Evolutionary conservation across 192 early-diverging fungal genomes (phyloP), one percentile per base, ranked within the genome.

Genomic region (Coemansia sp.): DNA sequence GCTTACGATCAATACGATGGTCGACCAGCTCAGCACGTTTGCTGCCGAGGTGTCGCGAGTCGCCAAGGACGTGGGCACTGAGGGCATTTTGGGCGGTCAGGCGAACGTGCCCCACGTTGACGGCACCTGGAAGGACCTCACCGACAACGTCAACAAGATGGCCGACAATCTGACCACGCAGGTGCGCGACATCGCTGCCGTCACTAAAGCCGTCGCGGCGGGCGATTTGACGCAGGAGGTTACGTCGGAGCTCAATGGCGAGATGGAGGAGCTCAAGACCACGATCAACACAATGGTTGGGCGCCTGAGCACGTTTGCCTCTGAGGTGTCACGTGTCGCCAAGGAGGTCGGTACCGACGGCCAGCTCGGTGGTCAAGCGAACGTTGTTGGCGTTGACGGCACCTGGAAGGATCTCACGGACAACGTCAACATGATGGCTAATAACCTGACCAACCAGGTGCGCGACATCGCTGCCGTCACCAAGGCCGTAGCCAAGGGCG

Each of bases 371-470:
- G 85, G 83, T 4, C 81, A 84, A 57, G 85, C 85, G 36, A 55
- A 68, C 4, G 85, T 87, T 6, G 63, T 49, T 38, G 73, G 51
- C 23, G 85, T 85, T 0, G 79, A 56, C 27, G 85, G 85, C 28
- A 83, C 80, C 0, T 87, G 85, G 85, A 84, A 81, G 42, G 79
- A 83, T 17, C 56, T 87, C 1, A 87, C 85, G 2, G 78, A 82
- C 50, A 84, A 82, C 50, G 85, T 87, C 55, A 87, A 87, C 63
- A 81, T 68, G 17, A 87, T 87, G 85, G 83, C 85, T 0, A 63
- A 70, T 26, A 78, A 87, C 53, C 51, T 86, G 0, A 86, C 84
- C 1, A 67, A 69, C 28, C 85, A 87, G 60, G 83, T 87, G 3
- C 81, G 85, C 53, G 74, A 75, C 20, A 87, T 87, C 63, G 81